Evolutionary conservation across 805 yeast species (phyloP).

Genomic region (Ascoidea asiatica): DNA sequence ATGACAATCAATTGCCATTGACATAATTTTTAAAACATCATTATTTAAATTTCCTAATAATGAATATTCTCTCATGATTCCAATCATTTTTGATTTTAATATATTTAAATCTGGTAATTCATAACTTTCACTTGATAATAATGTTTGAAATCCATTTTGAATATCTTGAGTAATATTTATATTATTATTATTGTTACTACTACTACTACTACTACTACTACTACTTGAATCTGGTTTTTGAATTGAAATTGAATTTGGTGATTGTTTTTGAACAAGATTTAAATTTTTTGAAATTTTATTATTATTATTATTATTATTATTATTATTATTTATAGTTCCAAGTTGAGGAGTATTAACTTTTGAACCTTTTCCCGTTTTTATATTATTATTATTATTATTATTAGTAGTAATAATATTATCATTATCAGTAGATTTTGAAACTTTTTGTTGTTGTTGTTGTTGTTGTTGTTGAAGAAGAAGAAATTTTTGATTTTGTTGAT

Average conservation of each 20-base stretch:
- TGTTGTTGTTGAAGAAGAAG: slow-evolving; percentile 36
- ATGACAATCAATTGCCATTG: slow-evolving; percentile 74
- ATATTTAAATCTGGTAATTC: slow-evolving; percentile 74
- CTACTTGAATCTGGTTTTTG: not conserved
- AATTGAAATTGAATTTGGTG: not conserved
- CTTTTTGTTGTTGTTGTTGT: slow-evolving; percentile 11
- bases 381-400: slow-evolving; percentile 1
- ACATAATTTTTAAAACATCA: slow-evolving; percentile 64
- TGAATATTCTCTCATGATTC: slow-evolving; percentile 84
- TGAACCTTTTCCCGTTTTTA: slow-evolving; percentile 1
- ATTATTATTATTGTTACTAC: slow-evolving; percentile 24
- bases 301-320: not conserved
- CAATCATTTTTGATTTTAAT: slow-evolving; percentile 55
- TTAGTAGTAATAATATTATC: slow-evolving; percentile 2
- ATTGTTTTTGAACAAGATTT: not conserved
- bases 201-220: not conserved
- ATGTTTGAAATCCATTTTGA: slow-evolving; percentile 70
- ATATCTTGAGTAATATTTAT: slow-evolving; percentile 90
- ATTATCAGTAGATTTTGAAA: slow-evolving; percentile 2
- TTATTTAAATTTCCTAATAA: slow-evolving; percentile 66
- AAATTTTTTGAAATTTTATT: not conserved
- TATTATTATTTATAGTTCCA: not conserved
- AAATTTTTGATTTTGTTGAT: slow-evolving; percentile 92
- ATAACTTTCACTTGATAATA: slow-evolving; percentile 61
- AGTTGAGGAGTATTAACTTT: not conserved